These are phyloP conservation scores for Pythium brassicae DNA, from an alignment of 352 stramenopile genomes.

Conservation along the genomic window DNA sequence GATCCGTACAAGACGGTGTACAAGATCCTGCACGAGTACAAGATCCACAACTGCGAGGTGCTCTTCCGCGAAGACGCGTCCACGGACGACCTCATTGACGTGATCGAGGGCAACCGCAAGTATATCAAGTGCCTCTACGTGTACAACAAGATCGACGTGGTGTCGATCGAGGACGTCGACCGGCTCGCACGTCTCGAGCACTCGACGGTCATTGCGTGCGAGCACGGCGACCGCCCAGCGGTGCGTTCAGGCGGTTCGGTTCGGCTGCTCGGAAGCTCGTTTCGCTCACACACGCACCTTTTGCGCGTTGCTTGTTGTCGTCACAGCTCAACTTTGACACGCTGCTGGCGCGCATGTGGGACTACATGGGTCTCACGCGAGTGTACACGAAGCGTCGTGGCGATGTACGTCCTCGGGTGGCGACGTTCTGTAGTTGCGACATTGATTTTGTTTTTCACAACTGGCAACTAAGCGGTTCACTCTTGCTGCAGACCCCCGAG, in stretches of 20 bases:
- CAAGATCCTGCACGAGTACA: constrained; percentile 95
- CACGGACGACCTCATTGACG: constrained; percentile 98
- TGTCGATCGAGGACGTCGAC: constrained; percentile 99
- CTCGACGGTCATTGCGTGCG: constrained; percentile 95
- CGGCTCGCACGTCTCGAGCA: constrained; percentile 93
- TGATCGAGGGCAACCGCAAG: constrained; percentile 98
- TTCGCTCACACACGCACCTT: not conserved
- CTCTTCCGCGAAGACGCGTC: constrained; percentile 96
- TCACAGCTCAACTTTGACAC: constrained; percentile 95
- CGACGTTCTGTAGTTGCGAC: not conserved
- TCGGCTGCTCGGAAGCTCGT: not conserved
- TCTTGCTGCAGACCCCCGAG: constrained; percentile 36
- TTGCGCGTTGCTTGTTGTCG: constrained; percentile 11
- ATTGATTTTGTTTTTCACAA: not conserved
- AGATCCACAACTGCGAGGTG: constrained; percentile 97
- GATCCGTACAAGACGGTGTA: constrained; percentile 88
- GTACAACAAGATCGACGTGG: constrained; percentile 99
- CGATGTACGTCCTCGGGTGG: constrained; percentile 32
- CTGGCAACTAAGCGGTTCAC: not conserved
- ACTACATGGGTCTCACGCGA: constrained; percentile 88
- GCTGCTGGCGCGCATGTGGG: constrained; percentile 85
- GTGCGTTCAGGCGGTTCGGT: constrained; percentile 21
- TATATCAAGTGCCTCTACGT: constrained; percentile 99
- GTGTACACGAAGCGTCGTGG: constrained; percentile 88
- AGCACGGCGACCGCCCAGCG: constrained; percentile 64